phyloP scores from a whole-genome alignment of 345 rosid genomes.

The Gossypium mustelinum region DNA sequence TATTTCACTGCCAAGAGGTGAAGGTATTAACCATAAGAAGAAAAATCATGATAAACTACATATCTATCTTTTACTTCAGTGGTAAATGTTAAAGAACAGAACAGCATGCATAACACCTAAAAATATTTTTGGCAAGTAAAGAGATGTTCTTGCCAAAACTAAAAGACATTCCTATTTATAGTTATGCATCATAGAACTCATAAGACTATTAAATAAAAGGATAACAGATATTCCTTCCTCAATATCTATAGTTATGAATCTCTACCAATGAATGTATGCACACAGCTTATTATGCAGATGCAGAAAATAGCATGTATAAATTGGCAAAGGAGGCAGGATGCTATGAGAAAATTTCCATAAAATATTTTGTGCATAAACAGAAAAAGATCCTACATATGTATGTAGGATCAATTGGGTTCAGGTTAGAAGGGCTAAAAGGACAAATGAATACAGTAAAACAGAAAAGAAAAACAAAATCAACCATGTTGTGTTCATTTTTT shows the following conservation, averaged over 20 bases:
- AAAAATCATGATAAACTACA: not conserved
- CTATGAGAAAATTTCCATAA: not conserved
- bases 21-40: constrained; percentile 2
- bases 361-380: not conserved
- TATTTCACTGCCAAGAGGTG: constrained; percentile 53
- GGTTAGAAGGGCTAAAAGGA: not conserved
- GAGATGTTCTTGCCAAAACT: not conserved
- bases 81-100: not conserved
- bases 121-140: not conserved
- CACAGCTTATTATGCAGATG: not conserved
- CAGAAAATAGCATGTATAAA: not conserved
- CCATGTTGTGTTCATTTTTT: not conserved
- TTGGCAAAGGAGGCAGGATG: not conserved
- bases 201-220: not conserved
- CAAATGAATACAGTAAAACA: not conserved
- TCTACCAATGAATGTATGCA: not conserved
- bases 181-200: not conserved
- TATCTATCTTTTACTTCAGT: not conserved
- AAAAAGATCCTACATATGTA: not conserved
- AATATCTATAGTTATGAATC: not conserved
- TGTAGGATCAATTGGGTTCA: not conserved
- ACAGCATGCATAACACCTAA: not conserved
- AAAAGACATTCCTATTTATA: not conserved
- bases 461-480: not conserved
- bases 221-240: not conserved